Conservation (phyloP, 805 yeast species). For the Pichia deserticola region DNA sequence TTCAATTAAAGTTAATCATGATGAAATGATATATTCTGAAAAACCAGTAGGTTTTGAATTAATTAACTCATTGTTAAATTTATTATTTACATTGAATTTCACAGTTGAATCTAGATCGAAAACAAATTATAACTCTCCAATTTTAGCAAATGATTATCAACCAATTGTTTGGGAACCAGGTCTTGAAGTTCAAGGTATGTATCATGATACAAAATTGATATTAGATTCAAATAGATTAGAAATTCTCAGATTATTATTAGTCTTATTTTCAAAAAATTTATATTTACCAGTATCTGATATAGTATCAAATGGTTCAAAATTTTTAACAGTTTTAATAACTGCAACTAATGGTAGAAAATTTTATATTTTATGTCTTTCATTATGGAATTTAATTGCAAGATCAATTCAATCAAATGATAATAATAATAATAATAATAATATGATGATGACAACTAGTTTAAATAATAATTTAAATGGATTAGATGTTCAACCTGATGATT, state of each 20-base stretch:
- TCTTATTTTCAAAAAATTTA: constrained; percentile 54
- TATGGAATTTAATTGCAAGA: constrained; percentile 56
- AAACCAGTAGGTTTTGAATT: constrained; percentile 33
- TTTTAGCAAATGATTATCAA: constrained; percentile 25
- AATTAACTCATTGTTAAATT: constrained; percentile 32
- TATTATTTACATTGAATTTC: constrained; percentile 53
- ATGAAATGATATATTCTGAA: neutral
- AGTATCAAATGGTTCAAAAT: constrained; percentile 50
- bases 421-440: constrained; percentile 14
- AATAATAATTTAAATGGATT: constrained; percentile 36
- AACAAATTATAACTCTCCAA: neutral
- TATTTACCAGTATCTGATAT: constrained; percentile 40
- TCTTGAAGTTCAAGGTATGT: constrained; percentile 39
- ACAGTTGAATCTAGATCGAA: constrained; percentile 32
- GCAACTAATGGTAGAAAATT: constrained; percentile 41
- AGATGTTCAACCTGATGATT: constrained; percentile 22
- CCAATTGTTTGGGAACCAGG: constrained; percentile 75
- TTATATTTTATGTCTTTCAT: constrained; percentile 55
- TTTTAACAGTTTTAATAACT: constrained; percentile 47
- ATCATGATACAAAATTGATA: constrained; percentile 29
- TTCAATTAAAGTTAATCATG: neutral
- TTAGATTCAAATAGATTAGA: constrained; percentile 64
- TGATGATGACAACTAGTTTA: too few species aligned
- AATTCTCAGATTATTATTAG: constrained; percentile 51
- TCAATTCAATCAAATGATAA: constrained; percentile 31